These are phyloP conservation scores for Linum lewisii DNA, from an alignment of 345 rosid species.

Conservation along the genomic window DNA sequence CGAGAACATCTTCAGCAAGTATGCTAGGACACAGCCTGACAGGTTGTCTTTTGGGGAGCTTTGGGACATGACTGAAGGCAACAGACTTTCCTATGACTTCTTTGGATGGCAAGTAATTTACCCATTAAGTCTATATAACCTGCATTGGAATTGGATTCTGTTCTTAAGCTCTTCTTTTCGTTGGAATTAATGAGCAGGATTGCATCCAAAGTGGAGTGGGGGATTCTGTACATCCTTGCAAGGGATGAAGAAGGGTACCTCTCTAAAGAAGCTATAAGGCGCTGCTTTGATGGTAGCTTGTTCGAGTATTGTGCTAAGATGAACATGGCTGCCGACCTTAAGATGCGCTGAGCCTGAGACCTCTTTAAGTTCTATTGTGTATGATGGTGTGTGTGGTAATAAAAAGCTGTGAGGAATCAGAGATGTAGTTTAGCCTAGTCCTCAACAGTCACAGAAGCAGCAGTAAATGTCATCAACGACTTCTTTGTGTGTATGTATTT, in stretches of 20 bases:
- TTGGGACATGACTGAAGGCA: conserved; percentile 77
- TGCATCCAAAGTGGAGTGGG: conserved; percentile 51
- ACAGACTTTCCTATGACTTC: conserved; percentile 41
- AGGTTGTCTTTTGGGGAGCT: conserved; percentile 49
- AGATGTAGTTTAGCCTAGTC: neutral
- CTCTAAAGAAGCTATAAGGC: conserved; percentile 66
- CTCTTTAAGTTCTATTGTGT: neutral
- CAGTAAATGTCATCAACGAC: neutral
- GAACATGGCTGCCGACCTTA: conserved; percentile 28
- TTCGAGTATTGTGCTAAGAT: conserved; percentile 60
- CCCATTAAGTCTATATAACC: neutral
- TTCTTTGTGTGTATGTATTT: no score
- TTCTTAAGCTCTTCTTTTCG: neutral
- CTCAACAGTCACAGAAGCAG: neutral
- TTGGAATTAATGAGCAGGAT: conserved; percentile 27
- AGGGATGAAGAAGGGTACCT: conserved; percentile 61
- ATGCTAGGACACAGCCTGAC: conserved; percentile 51
- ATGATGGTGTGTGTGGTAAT: neutral
- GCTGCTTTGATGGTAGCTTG: conserved; percentile 72
- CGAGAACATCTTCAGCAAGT: conserved; percentile 71
- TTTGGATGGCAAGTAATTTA: conserved; percentile 44
- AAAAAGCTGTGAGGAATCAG: neutral
- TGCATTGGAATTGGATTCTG: neutral
- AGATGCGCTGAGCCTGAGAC: conserved; percentile 19
- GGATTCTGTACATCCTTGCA: conserved; percentile 44